Percentiles rank a stretch among this genome's conserved stretches.
Conservation (phyloP, 805 yeast genomes). For the Saccharomyces mikatae region DNA sequence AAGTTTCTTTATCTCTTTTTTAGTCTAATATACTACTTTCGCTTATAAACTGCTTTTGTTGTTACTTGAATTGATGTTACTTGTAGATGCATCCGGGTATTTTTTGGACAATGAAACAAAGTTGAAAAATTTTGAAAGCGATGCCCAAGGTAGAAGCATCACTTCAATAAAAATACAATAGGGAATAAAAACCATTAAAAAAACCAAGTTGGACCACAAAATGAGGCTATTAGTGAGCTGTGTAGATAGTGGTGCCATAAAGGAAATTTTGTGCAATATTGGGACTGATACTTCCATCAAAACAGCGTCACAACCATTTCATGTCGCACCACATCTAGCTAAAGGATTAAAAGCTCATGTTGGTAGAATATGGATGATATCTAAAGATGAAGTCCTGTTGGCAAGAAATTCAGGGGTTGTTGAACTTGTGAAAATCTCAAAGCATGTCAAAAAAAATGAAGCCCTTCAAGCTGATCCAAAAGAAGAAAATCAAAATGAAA, state of each 20-base stretch:
- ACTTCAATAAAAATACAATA: background rate
- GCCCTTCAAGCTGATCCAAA: background rate
- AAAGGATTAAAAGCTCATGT: constrained; percentile 36
- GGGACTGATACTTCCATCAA: constrained; percentile 78
- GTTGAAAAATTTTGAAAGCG: background rate
- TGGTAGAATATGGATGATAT: constrained; percentile 32
- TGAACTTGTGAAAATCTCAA: constrained; percentile 33
- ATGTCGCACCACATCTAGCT: constrained; percentile 38
- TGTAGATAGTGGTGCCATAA: constrained; percentile 59
- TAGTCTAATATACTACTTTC: background rate
- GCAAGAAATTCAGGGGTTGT: constrained; percentile 42
- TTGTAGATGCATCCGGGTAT: background rate
- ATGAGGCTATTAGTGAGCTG: constrained; percentile 62
- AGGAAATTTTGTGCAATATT: constrained; percentile 51
- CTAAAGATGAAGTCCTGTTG: constrained; percentile 31
- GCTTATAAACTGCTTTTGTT: background rate
- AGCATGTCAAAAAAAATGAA: constrained; percentile 11
- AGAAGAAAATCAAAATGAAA: background rate
- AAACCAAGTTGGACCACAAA: background rate
- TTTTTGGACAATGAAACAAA: background rate
- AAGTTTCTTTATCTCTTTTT: background rate
- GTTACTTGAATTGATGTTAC: background rate
- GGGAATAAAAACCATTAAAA: background rate
- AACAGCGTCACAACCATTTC: constrained; percentile 55
- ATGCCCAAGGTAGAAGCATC: background rate